Evolutionary conservation across 257 asterid genomes (phyloP).

Genomic region (Capsicum baccatum): DNA sequence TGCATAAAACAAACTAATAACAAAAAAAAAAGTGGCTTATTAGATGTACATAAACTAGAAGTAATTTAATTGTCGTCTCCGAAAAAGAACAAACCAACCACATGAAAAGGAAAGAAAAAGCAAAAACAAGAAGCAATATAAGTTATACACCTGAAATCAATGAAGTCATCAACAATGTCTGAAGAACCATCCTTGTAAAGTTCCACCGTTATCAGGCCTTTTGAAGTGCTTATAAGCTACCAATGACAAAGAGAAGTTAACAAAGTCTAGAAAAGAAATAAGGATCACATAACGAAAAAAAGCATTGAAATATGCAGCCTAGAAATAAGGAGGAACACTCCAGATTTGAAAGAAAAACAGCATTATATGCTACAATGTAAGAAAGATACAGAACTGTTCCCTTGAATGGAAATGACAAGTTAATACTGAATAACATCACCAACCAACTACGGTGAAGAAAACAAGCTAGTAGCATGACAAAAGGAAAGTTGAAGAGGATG

Average conservation of each 20-base stretch:
- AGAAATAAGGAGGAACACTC: neutral
- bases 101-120: neutral
- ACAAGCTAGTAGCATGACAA: neutral
- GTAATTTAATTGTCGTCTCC: neutral
- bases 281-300: constrained; percentile 8
- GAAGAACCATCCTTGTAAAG: constrained; percentile 90
- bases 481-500: neutral
- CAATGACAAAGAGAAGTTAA: neutral
- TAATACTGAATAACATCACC: constrained; percentile 2
- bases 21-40: neutral
- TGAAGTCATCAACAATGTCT: constrained; percentile 70
- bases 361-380: neutral
- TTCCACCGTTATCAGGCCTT: constrained; percentile 85
- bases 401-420: neutral
- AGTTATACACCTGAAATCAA: constrained; percentile 64
- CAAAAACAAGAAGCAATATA: neutral
- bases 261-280: constrained; percentile 28
- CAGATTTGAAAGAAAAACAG: constrained; percentile 1
- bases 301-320: neutral
- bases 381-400: neutral
- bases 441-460: neutral
- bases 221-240: constrained; percentile 80
- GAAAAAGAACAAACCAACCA: neutral
- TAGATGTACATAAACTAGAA: neutral
- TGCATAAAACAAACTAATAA: neutral